Evolutionary conservation across 768 basidiomycete genomes (phyloP).

Genomic region (Postia placenta): DNA sequence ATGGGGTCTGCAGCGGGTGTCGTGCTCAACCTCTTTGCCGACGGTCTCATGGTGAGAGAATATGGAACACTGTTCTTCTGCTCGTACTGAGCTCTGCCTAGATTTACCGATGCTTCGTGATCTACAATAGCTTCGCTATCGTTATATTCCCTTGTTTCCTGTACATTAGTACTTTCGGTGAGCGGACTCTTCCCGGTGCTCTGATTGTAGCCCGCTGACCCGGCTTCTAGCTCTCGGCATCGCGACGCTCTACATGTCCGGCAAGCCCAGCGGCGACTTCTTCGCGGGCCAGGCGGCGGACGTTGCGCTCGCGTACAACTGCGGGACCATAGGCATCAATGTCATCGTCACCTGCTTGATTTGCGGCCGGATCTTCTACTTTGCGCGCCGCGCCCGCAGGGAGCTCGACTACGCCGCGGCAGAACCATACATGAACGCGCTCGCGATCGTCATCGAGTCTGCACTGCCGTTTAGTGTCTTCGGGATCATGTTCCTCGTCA

Average conservation of each 20-base stretch:
- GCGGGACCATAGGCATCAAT: constrained; percentile 32
- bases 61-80: neutral
- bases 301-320: constrained; percentile 31
- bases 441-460: constrained; percentile 31
- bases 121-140: constrained; percentile 8
- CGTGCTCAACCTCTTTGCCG: constrained; percentile 30
- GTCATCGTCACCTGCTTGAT: constrained; percentile 31
- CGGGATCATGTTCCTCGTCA: constrained; percentile 31
- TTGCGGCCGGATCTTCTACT: constrained; percentile 26
- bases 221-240: constrained; percentile 3
- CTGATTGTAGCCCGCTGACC: neutral
- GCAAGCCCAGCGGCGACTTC: constrained; percentile 17
- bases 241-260: constrained; percentile 9
- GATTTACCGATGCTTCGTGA: constrained; percentile 10
- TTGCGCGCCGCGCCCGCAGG: constrained; percentile 19
- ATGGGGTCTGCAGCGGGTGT: constrained; percentile 19
- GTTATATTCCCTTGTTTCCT: constrained; percentile 3
- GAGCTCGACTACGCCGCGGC: constrained; percentile 16
- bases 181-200: neutral
- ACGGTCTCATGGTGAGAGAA: constrained; percentile 30
- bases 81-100: neutral
- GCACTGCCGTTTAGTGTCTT: constrained; percentile 31
- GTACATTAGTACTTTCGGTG: constrained; percentile 8
- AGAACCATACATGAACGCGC: constrained; percentile 27
- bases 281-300: constrained; percentile 30